Base-by-base conservation (phyloP, 331 rosid genomes). In the Rosa hybrid region DNA sequence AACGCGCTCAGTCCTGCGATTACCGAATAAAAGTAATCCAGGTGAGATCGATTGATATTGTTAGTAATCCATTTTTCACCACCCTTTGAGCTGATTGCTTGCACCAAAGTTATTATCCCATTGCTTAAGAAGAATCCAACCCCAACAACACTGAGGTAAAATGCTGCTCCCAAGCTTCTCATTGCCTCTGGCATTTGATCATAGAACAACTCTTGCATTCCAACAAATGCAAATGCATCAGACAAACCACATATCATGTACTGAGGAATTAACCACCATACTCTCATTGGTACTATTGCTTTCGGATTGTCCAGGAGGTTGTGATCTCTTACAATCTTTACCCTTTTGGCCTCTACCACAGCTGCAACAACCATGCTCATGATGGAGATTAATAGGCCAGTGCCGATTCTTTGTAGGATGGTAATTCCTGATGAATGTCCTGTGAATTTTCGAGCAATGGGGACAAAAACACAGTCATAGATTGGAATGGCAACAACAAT, bases 201-300 rank as follows among this genome's bases (percentile, higher is more conserved):
- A 56, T 87, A 87, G 83, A 84, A 84, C 38, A 87, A 34, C 1
- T 87, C 85, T 56, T 84, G 90, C 3, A 87, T 74, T 8, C 90
- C 90, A 18, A 84, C 79, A 2, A 78, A 8, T 0, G 88, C 7
- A 21, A 84, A 80, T 2, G 80, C 79, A 71, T 87, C 88, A 1
- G 83, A 18, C 4, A 77, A n/a, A 16, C 88, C 88, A 0, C 76
- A 62, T 1, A 82, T 3, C 6, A 65, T 3, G 64, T 80, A 85
- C 34, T 87, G 86, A n/a, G 90, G 88, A n/a, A 87, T 72, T 16
- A 87, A 6, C 88, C 88, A 87, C 88, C 88, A 87, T 5, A 85
- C 41, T 14, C 53, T 81, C 70, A 85, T 84, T 12, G 88, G 87
- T 10, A 84, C 20, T n/a, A 41, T 16, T 13, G 68, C 78, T 23